Evolutionary conservation across 768 basidiomycete genomes (phyloP).

Genomic region (Favolaschia claudopus): DNA sequence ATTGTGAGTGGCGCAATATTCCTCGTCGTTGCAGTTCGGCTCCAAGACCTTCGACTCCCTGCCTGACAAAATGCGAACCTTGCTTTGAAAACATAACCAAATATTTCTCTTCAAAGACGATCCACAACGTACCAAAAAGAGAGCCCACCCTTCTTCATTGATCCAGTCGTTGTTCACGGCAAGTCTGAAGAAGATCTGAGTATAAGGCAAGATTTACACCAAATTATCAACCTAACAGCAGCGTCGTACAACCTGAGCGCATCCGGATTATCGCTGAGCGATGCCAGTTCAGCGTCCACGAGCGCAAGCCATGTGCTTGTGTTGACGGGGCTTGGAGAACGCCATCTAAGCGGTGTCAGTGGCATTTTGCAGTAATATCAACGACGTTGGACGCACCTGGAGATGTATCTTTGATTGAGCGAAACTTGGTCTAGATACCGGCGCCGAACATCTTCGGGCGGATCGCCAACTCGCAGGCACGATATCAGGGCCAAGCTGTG

Average conservation of each 20-base stretch:
- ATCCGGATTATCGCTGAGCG: constrained; percentile 59
- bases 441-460: constrained; percentile 42
- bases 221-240: constrained; percentile 61
- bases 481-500: constrained; percentile 73
- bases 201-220: not conserved
- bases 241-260: constrained; percentile 74
- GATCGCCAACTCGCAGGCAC: constrained; percentile 56
- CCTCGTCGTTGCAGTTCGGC: constrained; percentile 72
- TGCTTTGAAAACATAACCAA: constrained; percentile 48
- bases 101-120: not conserved
- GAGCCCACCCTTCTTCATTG: constrained; percentile 74
- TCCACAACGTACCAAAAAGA: constrained; percentile 59
- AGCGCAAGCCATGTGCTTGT: constrained; percentile 73
- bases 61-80: constrained; percentile 73
- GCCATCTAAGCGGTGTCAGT: constrained; percentile 55
- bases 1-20: constrained; percentile 70
- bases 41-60: constrained; percentile 71
- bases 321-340: constrained; percentile 74
- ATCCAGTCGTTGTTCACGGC: constrained; percentile 75
- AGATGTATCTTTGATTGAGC: constrained; percentile 66
- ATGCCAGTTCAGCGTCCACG: constrained; percentile 76
- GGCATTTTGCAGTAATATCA: not conserved
- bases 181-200: constrained; percentile 46
- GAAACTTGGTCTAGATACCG: constrained; percentile 64
- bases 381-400: constrained; percentile 50